Base-by-base conservation (phyloP, 306 rosid genomes). In the Dalbergia cultrata region DNA sequence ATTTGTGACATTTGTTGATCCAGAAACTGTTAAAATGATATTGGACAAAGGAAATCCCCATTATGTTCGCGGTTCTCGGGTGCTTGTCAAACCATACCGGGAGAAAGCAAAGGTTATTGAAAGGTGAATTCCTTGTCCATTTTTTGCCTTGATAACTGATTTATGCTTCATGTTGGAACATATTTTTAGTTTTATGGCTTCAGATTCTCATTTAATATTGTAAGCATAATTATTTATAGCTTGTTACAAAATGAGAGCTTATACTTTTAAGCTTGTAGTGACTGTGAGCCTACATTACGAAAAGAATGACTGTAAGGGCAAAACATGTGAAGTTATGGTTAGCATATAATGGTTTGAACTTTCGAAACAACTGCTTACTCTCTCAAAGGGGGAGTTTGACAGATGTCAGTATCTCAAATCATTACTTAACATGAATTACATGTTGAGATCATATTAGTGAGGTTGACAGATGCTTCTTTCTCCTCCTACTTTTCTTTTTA, bases 21-120 rank as follows among this genome's bases (percentile, higher is more conserved):
- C 92, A 0, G 91, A 93, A 67, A 91, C 94, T 13, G 99, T 88
- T 77, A 90, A 86, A 81, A 74, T 37, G 45, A 89, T 95, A 43
- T 81, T 95, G 90, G 90, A 86, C 0, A 86, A 88, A 63, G 93
- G 92, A 21, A 89, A 87, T 78, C 97, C 97, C 12, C 98, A 95
- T 84, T 87, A 65, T 68, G 93, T 95, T 73, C 63, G 84, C 3
- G 97, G 92, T 19, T 90, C 92, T 78, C 97, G 98, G 13, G 96
- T 95, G 85, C 95, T 91, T 41, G 99, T 87, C 75, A 95, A 95
- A 66, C 98, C 97, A 52, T 95, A 95, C 60, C 73, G 91, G 70
- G 99, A 95, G 77, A 95, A 86, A 73, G 67, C 90, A 10, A 91
- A 90, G 88, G 73, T 75, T 56, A 78, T 45, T 45, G 95, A 91